These are phyloP conservation scores for Solanum microdontum DNA, from an alignment of 257 asterid species.

Conservation along the genomic window DNA sequence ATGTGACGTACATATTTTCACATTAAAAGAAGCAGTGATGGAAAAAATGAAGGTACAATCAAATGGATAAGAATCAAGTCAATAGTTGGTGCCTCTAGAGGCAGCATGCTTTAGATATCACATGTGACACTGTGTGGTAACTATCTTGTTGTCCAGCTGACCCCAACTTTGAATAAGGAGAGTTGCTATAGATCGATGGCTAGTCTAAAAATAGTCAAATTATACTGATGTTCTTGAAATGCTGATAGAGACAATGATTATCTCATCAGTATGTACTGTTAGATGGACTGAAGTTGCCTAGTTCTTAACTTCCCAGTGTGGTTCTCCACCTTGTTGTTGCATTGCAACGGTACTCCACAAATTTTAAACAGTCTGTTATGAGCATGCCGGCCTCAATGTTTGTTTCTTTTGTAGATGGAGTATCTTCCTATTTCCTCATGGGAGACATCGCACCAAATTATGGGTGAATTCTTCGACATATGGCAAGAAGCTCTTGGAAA, in stretches of 20 bases:
- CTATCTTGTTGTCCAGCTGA: not conserved
- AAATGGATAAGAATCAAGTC: not conserved
- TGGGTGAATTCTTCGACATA: constrained; percentile 77
- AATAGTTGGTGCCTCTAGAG: not conserved
- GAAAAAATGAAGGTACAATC: not conserved
- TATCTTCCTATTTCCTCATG: constrained; percentile 82
- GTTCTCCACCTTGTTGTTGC: not conserved
- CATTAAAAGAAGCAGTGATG: not conserved
- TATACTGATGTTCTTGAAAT: not conserved
- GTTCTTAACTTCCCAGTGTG: not conserved
- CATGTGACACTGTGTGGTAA: not conserved
- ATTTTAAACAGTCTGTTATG: not conserved
- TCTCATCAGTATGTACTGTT: not conserved
- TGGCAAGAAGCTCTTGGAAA: constrained; percentile 79
- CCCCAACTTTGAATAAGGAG: not conserved
- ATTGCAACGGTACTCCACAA: not conserved
- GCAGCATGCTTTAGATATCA: not conserved
- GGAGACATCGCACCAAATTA: constrained; percentile 72
- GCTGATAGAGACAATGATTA: not conserved
- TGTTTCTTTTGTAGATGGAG: constrained; percentile 65
- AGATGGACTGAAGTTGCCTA: not conserved
- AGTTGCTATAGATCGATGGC: not conserved
- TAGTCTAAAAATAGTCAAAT: not conserved
- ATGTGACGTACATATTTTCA: not conserved
- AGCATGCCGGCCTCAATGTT: not conserved